Percentiles rank a stretch among this genome's conserved stretches.
These are phyloP conservation scores for Apodospora peruviana DNA, from an alignment of 495 filamentous ascomycete genomes.

Conservation along the genomic window DNA sequence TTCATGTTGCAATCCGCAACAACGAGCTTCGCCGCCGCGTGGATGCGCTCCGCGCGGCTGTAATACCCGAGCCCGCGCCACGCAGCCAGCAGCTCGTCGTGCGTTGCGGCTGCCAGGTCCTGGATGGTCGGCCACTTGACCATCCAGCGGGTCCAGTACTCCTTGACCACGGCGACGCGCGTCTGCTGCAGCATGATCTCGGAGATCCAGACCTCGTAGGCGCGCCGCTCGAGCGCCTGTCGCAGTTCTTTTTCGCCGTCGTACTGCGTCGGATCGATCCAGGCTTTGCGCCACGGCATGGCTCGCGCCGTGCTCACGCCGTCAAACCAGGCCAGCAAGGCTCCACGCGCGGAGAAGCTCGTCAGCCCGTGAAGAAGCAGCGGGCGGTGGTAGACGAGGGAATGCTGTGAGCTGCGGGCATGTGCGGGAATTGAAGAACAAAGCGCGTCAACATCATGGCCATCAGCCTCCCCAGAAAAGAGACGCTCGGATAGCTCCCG, in stretches of 20 bases:
- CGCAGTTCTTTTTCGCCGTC: conserved; percentile 10
- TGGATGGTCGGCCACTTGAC: conserved; percentile 33
- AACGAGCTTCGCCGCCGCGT: conserved; percentile 32
- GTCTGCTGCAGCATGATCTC: conserved; percentile 49
- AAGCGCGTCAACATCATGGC: no score
- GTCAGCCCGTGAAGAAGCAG: conserved; percentile 28
- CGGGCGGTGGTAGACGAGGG: conserved; percentile 32
- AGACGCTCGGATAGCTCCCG: no score
- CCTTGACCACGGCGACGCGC: conserved; percentile 37
- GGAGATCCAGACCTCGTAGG: conserved; percentile 48
- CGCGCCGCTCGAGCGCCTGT: conserved; percentile 28
- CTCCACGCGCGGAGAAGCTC: conserved; percentile 11
- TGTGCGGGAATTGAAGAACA: conserved; percentile 6
- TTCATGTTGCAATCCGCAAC: conserved; percentile 14
- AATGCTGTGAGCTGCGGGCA: no score
- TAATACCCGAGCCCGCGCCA: conserved; percentile 46
- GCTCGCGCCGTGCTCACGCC: conserved; percentile 23
- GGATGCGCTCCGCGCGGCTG: conserved; percentile 34
- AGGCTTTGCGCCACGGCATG: conserved; percentile 47
- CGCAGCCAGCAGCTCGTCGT: conserved; percentile 31
- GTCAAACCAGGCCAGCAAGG: conserved; percentile 38
- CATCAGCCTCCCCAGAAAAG: no score
- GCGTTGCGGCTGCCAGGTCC: conserved; percentile 27
- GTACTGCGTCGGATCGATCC: conserved; percentile 18
- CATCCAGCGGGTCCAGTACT: conserved; percentile 44